Evolutionary conservation across 139 green algal genomes (phyloP).

Genomic region (Closterium sp.): DNA sequence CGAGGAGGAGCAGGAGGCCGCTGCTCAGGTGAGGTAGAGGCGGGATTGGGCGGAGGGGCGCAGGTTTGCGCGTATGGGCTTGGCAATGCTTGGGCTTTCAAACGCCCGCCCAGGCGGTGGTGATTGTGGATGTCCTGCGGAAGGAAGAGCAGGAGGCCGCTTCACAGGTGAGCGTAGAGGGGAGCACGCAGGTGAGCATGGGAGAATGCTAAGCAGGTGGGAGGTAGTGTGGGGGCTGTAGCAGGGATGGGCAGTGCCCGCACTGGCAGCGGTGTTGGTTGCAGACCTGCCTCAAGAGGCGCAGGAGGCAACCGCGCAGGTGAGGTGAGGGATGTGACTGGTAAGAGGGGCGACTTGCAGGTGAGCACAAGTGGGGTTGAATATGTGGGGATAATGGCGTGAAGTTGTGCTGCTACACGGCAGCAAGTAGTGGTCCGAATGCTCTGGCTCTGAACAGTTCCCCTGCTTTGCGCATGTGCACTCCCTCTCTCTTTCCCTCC

Average conservation of each 20-base stretch:
- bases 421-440: too few relatives aligned
- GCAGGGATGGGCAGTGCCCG: conserved; percentile 53
- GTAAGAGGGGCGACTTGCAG: too few relatives aligned
- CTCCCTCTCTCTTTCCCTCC: background rate
- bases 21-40: conserved; percentile 43
- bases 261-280: conserved; percentile 72
- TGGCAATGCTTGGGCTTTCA: too few relatives aligned
- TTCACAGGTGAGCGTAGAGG: conserved; percentile 45
- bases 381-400: too few relatives aligned
- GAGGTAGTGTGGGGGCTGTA: too few relatives aligned
- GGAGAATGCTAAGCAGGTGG: too few relatives aligned
- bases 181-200: conserved; percentile 42
- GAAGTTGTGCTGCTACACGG: too few relatives aligned
- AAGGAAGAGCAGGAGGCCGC: conserved; percentile 76
- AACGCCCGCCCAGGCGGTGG: conserved; percentile 59
- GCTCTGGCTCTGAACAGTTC: background rate
- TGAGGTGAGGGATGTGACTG: conserved; percentile 40
- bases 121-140: conserved; percentile 94
- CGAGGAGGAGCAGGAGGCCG: conserved; percentile 74
- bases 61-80: too few relatives aligned
- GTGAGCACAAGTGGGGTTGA: too few relatives aligned
- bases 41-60: too few relatives aligned
- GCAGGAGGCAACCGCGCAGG: conserved; percentile 62
- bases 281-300: conserved; percentile 90
- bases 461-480: background rate